Evolutionary conservation across 805 yeast species (phyloP).

Genomic region (Metschnikowia sp.): DNA sequence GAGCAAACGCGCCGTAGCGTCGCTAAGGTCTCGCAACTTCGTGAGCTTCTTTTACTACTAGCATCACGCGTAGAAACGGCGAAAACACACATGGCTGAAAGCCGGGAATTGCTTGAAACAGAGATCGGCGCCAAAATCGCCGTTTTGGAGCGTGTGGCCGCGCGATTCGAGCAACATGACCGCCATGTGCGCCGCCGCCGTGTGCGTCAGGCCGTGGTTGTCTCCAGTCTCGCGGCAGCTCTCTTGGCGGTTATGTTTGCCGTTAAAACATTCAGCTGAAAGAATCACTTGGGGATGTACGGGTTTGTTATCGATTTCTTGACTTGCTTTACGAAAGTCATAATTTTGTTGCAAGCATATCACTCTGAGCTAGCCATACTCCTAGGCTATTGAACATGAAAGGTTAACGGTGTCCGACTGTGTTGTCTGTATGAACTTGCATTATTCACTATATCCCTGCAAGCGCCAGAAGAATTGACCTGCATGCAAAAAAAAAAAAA

Average conservation of each 20-base stretch:
- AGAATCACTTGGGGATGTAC: too few species aligned
- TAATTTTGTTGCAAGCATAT: too few species aligned
- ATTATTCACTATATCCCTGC: too few species aligned
- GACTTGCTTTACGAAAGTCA: too few species aligned
- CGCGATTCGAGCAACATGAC: constrained; percentile 27
- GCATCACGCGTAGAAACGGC: constrained; percentile 26
- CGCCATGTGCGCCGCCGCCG: constrained; percentile 23
- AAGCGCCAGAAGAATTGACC: too few species aligned
- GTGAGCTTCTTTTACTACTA: constrained; percentile 22
- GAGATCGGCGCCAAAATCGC: constrained; percentile 28
- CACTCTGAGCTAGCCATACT: too few species aligned
- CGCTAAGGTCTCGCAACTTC: constrained; percentile 26
- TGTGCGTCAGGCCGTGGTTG: constrained; percentile 27
- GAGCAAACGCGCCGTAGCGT: constrained; percentile 27
- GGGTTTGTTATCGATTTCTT: too few species aligned
- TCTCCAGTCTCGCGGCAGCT: constrained; percentile 18
- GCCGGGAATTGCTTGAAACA: constrained; percentile 25
- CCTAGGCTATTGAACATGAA: too few species aligned
- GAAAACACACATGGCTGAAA: constrained; percentile 22
- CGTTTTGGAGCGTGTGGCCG: constrained; percentile 30
- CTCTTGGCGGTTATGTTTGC: constrained; percentile 3
- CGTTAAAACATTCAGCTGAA: too few species aligned
- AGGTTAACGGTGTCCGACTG: too few species aligned
- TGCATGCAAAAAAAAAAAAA: too few species aligned
- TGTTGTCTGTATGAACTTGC: too few species aligned